Base-by-base conservation (phyloP, 2,329 filamentous ascomycete genomes). In the Epichloe gansuensis region DNA sequence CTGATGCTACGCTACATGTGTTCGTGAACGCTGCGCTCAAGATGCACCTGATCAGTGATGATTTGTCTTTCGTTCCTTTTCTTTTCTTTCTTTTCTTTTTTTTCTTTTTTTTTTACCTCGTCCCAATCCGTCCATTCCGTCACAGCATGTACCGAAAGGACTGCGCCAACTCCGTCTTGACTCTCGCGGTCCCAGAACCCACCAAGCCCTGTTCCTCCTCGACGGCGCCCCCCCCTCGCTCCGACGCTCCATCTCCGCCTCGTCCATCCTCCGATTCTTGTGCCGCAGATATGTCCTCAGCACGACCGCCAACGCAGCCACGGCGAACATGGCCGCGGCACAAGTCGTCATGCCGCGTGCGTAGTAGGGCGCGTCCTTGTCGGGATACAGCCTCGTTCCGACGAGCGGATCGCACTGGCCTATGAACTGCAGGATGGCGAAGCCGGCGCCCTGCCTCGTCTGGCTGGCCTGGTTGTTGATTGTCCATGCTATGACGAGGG, bases 401-500 rank as follows among this genome's bases (percentile, higher is more conserved):
- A 86, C 68, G 3, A 87, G 67, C 2, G 88, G 87, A 0, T 88
- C 88, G 56, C 82, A 84, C 68, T 94, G 88, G 1, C 88, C 90
- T 13, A 95, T 75, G 38, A 89, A 61, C 66, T 95, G 90, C 62
- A 96, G 66, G 35, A 95, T 74, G 1, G 85, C 87, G 61, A 95
- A 87, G 1, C 85, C 87, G 1, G 81, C 81, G 0, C 87, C 87
- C 58, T 86, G 85, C 6, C 81, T 78, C 49, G 78, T 79, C 55
- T 83, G 80, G 12, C 74, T 81, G 50, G 77, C 70, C 63, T 93
- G 87, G 66, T 95, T 95, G 63, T 95, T 94, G 62, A 95, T 79
- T 38, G 80, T 87, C 89, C 89, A 95, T 2, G 87, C 85, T 52
- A 95, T 86, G 58, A 90, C 84, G 35, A 95, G 75, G 0, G 88